Conservation (phyloP, 805 yeast genomes). For the Candida odintsovae region DNA sequence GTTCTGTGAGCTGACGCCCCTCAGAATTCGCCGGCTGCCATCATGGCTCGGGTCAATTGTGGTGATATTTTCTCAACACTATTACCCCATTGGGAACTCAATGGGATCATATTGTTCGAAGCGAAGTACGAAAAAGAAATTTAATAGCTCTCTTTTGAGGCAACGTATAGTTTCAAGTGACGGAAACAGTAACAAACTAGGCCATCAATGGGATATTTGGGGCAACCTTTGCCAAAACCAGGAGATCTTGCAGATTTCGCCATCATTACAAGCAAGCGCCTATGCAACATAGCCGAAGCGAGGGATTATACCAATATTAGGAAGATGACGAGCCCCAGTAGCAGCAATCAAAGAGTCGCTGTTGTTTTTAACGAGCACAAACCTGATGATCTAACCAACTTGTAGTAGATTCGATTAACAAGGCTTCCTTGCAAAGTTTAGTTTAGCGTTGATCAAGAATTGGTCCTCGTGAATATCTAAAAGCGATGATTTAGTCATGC, state of each 20-base stretch:
- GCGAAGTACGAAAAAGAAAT: neutral
- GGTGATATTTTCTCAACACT: neutral
- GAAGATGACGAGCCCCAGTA: no score
- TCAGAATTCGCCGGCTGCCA: neutral
- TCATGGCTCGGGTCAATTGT: neutral
- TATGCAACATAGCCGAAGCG: no score
- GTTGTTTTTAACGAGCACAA: no score
- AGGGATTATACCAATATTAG: no score
- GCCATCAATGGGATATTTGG: neutral
- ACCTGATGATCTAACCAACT: no score
- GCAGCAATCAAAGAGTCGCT: no score
- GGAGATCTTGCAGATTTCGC: neutral
- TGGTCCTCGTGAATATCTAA: no score
- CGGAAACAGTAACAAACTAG: neutral
- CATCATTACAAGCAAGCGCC: neutral
- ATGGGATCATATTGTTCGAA: slow-evolving; percentile 1
- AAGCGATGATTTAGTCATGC: neutral
- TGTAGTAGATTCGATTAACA: no score
- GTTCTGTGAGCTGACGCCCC: neutral
- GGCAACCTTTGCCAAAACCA: neutral
- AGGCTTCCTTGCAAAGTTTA: no score
- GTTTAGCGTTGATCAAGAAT: no score
- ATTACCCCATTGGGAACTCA: slow-evolving; percentile 5
- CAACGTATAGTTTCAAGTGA: neutral
- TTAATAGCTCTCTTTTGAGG: neutral